phyloP scores from a whole-genome alignment of 2,329 filamentous ascomycete genomes.

The Ceratocystis colombiana region DNA sequence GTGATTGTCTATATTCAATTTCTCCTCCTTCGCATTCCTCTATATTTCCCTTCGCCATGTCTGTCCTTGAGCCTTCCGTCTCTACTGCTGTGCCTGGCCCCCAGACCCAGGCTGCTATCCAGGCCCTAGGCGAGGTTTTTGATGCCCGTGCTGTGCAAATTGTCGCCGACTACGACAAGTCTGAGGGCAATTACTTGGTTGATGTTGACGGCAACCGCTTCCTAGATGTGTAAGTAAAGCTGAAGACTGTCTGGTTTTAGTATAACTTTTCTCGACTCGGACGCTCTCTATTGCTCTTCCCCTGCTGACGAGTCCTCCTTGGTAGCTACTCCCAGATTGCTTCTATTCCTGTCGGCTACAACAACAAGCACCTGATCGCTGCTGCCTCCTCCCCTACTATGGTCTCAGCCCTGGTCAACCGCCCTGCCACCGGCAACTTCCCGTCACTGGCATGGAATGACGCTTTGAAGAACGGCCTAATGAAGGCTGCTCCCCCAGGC shows the following conservation, averaged over 20 bases:
- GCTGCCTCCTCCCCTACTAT: slow-evolving; percentile 68
- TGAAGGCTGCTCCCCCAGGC: slow-evolving; percentile 73
- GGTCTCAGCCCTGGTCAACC: slow-evolving; percentile 71
- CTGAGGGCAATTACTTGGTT: slow-evolving; percentile 44
- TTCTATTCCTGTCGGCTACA: slow-evolving; percentile 86
- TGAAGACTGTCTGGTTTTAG: neutral
- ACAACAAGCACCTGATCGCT: slow-evolving; percentile 65
- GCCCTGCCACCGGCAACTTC: slow-evolving; percentile 84
- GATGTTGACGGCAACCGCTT: slow-evolving; percentile 43
- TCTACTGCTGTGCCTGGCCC: slow-evolving; percentile 36
- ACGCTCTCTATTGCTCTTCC: neutral
- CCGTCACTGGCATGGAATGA: slow-evolving; percentile 74
- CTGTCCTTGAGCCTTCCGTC: slow-evolving; percentile 31
- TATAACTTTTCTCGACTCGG: neutral
- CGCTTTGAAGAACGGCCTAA: slow-evolving; percentile 67
- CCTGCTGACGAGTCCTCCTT: slow-evolving; percentile 3
- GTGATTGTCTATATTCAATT: neutral
- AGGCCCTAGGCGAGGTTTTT: slow-evolving; percentile 41
- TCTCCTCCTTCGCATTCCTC: neutral
- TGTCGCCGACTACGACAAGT: slow-evolving; percentile 44
- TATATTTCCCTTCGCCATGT: slow-evolving; percentile 21
- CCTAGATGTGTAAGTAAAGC: slow-evolving; percentile 38
- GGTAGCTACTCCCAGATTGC: slow-evolving; percentile 77
- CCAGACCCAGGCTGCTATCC: slow-evolving; percentile 34
- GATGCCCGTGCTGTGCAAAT: slow-evolving; percentile 45